These are phyloP conservation scores for Blastobotrys capitulatus DNA, from an alignment of 1,139 yeast genomes.

Conservation along the genomic window DNA sequence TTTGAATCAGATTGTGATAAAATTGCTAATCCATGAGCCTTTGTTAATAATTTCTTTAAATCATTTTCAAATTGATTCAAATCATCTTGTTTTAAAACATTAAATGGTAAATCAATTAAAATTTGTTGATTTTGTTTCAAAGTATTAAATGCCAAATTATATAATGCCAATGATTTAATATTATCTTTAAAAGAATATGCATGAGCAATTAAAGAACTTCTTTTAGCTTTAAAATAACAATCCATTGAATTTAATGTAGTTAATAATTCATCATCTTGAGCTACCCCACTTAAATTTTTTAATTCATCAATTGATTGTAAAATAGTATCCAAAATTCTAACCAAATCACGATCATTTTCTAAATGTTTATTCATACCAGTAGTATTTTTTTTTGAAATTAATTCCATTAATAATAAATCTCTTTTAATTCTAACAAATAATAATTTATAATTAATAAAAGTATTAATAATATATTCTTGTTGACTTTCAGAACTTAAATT, in stretches of 20 bases:
- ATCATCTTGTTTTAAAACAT: conserved; percentile 37
- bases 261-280: conserved; percentile 68
- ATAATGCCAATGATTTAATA: conserved; percentile 53
- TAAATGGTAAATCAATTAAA: conserved; percentile 26
- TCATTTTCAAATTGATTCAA: conserved; percentile 32
- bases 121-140: conserved; percentile 12
- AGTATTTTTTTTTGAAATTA: conserved; percentile 22
- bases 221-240: conserved; percentile 43
- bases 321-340: conserved; percentile 48
- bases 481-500: conserved; percentile 46
- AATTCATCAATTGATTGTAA: conserved; percentile 49
- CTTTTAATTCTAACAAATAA: conserved; percentile 65
- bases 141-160: conserved; percentile 32
- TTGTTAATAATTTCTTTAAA: conserved; percentile 34
- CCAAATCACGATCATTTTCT: conserved; percentile 41
- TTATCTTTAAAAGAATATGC: conserved; percentile 46
- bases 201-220: conserved; percentile 44
- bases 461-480: conserved; percentile 66
- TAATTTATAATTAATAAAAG: conserved; percentile 67
- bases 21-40: conserved; percentile 50
- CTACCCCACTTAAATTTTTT: conserved; percentile 84
- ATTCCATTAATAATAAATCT: conserved; percentile 50
- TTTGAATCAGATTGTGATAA: conserved; percentile 26
- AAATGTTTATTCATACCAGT: conserved; percentile 20
- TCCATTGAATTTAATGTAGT: conserved; percentile 48